Evolutionary conservation across 768 basidiomycete species (phyloP).

Genomic region (Flagelloscypha sp.): DNA sequence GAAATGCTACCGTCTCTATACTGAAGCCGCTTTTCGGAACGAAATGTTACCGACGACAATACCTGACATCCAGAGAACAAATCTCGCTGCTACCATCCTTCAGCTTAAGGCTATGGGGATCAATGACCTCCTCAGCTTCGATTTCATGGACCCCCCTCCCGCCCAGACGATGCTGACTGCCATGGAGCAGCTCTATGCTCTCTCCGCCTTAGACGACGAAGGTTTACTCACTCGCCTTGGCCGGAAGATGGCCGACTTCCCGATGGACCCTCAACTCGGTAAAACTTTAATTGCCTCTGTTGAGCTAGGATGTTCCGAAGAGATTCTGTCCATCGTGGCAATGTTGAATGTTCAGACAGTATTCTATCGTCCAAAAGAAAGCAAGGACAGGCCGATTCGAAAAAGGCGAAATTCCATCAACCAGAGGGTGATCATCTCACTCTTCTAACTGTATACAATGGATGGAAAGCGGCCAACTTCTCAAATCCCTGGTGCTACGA

Average conservation of each 20-base stretch:
- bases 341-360: conserved; percentile 96
- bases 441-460: conserved; percentile 91
- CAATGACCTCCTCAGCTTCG: conserved; percentile 95
- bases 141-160: conserved; percentile 99
- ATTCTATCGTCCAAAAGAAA: conserved; percentile 99
- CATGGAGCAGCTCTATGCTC: conserved; percentile 85
- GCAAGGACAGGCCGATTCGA: conserved; percentile 97
- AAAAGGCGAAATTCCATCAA: conserved; percentile 99
- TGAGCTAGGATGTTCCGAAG: conserved; percentile 95
- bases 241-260: conserved; percentile 99
- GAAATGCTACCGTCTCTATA: conserved; percentile 96
- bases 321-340: conserved; percentile 93
- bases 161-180: conserved; percentile 96
- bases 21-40: conserved; percentile 96
- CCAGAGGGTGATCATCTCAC: conserved; percentile 96
- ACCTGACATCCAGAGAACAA: conserved; percentile 95
- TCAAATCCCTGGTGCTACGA: conserved; percentile 99
- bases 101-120: conserved; percentile 99
- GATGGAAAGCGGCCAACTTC: conserved; percentile 94
- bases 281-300: conserved; percentile 99
- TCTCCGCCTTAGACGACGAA: conserved; percentile 95
- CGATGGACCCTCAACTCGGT: conserved; percentile 91
- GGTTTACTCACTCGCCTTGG: conserved; percentile 90
- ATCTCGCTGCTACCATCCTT: conserved; percentile 85
- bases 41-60: conserved; percentile 98